phyloP scores from a whole-genome alignment of 352 stramenopile genomes.

The Phytophthora crassamura region DNA sequence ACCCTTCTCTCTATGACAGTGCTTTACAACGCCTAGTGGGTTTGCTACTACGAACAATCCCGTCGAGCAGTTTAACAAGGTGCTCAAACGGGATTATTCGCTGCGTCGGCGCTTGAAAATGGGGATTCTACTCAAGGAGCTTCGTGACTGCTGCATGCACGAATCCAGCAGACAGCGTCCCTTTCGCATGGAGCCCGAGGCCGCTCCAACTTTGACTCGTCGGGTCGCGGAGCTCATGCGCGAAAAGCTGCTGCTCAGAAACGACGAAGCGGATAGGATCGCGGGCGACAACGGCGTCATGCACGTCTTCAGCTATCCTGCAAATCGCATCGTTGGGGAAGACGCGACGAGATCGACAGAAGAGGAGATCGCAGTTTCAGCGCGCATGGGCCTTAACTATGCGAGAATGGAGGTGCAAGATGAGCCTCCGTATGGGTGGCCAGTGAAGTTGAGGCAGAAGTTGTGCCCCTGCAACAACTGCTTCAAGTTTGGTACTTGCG shows the following conservation, averaged over 20 bases:
- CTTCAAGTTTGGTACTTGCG: background rate
- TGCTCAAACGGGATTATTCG: slow-evolving; percentile 30
- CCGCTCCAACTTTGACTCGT: background rate
- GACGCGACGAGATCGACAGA: background rate
- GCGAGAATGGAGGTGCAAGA: background rate
- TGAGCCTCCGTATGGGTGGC: background rate
- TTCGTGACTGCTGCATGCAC: slow-evolving; percentile 1
- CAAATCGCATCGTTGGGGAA: too few species aligned
- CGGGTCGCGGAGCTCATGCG: background rate
- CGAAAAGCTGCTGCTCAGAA: too few species aligned
- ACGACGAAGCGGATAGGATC: too few species aligned
- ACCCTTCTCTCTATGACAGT: slow-evolving; percentile 20
- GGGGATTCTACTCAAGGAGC: background rate
- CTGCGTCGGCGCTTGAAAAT: slow-evolving; percentile 14
- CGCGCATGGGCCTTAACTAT: background rate
- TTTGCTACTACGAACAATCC: slow-evolving; percentile 32
- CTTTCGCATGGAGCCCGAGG: background rate
- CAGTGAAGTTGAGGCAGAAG: background rate
- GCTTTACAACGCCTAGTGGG: slow-evolving; percentile 7
- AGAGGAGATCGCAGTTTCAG: background rate
- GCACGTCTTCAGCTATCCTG: background rate
- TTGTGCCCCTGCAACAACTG: background rate
- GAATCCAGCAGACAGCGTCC: background rate
- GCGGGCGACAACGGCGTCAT: too few species aligned
- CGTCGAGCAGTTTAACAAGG: slow-evolving; percentile 26